Evolutionary conservation across 306 rosid species (phyloP).

Genomic region (Rosa chinensis): DNA sequence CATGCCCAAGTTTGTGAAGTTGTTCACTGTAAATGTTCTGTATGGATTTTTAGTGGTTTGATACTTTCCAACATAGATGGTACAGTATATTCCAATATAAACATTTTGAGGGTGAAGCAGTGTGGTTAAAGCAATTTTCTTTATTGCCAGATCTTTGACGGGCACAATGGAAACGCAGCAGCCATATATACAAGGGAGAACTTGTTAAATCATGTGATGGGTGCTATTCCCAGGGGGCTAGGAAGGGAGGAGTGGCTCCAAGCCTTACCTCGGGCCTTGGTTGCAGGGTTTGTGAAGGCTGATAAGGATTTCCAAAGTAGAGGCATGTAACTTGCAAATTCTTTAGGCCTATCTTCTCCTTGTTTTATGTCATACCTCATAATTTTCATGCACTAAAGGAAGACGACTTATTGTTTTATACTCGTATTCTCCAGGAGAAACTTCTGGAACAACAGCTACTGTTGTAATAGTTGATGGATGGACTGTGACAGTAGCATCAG

Average conservation of each 20-base stretch:
- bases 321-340: constrained; percentile 48
- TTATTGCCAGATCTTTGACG: constrained; percentile 81
- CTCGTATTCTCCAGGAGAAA: constrained; percentile 64
- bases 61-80: neutral
- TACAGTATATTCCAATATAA: neutral
- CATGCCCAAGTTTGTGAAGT: neutral
- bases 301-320: constrained; percentile 91
- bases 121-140: constrained; percentile 23
- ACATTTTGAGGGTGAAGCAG: constrained; percentile 11
- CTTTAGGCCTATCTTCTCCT: neutral
- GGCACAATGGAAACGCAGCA: constrained; percentile 98
- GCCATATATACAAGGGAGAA: constrained; percentile 79
- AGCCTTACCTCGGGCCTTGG: constrained; percentile 90
- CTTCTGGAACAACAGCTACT: constrained; percentile 96
- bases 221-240: constrained; percentile 81
- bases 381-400: neutral
- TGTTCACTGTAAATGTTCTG: neutral
- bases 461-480: constrained; percentile 93
- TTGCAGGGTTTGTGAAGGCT: constrained; percentile 96
- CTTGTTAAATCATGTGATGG: constrained; percentile 80
- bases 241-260: constrained; percentile 98
- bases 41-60: neutral
- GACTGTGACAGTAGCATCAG: constrained; percentile 98
- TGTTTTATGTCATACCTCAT: neutral
- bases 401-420: constrained; percentile 22